Percentiles rank a stretch among this genome's conserved stretches.
These are phyloP conservation scores for Arxiozyma slooffiae DNA, from an alignment of 1,139 yeast species.

Conservation along the genomic window DNA sequence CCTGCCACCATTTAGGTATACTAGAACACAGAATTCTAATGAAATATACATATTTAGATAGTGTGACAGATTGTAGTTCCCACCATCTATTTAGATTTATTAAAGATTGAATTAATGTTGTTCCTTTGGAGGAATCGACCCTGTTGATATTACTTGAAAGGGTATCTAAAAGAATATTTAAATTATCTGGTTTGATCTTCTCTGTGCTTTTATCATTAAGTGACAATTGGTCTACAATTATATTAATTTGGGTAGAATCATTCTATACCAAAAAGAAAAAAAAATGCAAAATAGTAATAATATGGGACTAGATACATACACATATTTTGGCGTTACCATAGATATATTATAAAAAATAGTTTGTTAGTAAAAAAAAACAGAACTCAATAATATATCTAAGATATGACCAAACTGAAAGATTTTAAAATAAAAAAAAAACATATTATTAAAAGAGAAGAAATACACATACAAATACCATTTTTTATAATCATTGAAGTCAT, in stretches of 20 bases:
- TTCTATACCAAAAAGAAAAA: slow-evolving; percentile 18
- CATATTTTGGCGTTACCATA: not conserved
- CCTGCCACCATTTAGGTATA: slow-evolving; percentile 81
- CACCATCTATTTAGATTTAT: slow-evolving; percentile 53
- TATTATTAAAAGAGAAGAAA: not conserved
- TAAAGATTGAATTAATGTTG: slow-evolving; percentile 41
- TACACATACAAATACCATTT: not conserved
- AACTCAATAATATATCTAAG: slow-evolving; percentile 1
- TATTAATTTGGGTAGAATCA: slow-evolving; percentile 37
- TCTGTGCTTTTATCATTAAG: slow-evolving; percentile 37
- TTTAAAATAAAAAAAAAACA: slow-evolving; percentile 6
- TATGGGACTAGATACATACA: not conserved
- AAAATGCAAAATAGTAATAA: not conserved
- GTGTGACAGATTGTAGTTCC: slow-evolving; percentile 33
- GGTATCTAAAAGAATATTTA: slow-evolving; percentile 37
- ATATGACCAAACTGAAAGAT: slow-evolving; percentile 5
- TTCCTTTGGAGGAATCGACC: slow-evolving; percentile 38
- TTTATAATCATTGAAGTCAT: not conserved
- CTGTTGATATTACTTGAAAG: slow-evolving; percentile 45
- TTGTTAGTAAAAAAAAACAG: slow-evolving; percentile 15
- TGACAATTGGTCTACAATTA: slow-evolving; percentile 39
- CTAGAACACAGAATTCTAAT: slow-evolving; percentile 72
- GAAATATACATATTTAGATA: slow-evolving; percentile 54
- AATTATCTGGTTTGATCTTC: slow-evolving; percentile 35
- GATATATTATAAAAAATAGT: not conserved